These are phyloP conservation scores for Fusarium poae DNA, from an alignment of 2,329 filamentous ascomycete genomes.

Conservation along the genomic window DNA sequence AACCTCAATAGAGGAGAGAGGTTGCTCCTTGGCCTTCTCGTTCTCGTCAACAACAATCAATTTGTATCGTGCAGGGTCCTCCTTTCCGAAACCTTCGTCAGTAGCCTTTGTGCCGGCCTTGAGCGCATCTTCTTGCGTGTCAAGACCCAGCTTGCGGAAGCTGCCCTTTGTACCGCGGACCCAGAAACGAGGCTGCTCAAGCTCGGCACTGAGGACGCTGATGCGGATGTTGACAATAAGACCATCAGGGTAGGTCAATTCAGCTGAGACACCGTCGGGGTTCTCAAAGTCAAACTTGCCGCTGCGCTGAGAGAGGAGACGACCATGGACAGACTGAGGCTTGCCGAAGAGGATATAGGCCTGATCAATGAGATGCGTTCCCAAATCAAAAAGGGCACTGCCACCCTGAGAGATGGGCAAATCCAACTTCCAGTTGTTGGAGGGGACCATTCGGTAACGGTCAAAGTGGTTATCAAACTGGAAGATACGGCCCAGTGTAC, in stretches of 20 bases:
- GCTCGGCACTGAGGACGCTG: slow-evolving; percentile 76
- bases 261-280: slow-evolving; percentile 71
- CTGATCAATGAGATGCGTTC: slow-evolving; percentile 82
- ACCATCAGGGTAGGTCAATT: slow-evolving; percentile 74
- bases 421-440: slow-evolving; percentile 75
- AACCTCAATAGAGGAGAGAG: slow-evolving; percentile 71
- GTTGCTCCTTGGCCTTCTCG: slow-evolving; percentile 63
- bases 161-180: slow-evolving; percentile 79
- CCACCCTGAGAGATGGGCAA: slow-evolving; percentile 72
- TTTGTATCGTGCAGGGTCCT: slow-evolving; percentile 70
- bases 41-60: slow-evolving; percentile 68
- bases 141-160: slow-evolving; percentile 78
- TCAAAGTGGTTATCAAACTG: slow-evolving; percentile 88
- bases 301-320: slow-evolving; percentile 74
- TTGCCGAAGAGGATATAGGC: slow-evolving; percentile 77
- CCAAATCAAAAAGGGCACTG: slow-evolving; percentile 79
- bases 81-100: slow-evolving; percentile 74
- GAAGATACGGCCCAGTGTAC: slow-evolving; percentile 75
- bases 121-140: slow-evolving; percentile 82
- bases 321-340: slow-evolving; percentile 75
- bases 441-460: slow-evolving; percentile 72
- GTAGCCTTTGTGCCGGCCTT: slow-evolving; percentile 71
- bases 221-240: slow-evolving; percentile 78
- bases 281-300: slow-evolving; percentile 61
- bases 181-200: slow-evolving; percentile 80